These are phyloP conservation scores for Aquanectria penicillioides DNA, from an alignment of 2,329 filamentous ascomycete species.

Conservation along the genomic window DNA sequence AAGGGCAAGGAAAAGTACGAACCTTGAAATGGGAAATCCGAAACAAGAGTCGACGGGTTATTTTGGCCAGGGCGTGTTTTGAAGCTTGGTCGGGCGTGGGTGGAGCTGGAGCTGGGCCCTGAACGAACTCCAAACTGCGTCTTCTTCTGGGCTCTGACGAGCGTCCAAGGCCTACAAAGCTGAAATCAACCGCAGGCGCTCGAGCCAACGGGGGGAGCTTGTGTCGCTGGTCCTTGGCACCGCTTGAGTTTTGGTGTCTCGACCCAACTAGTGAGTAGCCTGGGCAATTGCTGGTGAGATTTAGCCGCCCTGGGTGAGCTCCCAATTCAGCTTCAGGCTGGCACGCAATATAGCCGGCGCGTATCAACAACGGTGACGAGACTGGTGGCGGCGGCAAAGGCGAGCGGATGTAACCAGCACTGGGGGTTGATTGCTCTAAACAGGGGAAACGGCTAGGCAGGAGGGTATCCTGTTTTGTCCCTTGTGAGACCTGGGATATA, in stretches of 20 bases:
- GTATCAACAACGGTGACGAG: constrained; percentile 1
- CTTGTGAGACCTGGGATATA: not conserved
- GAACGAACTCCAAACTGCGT: constrained; percentile 2
- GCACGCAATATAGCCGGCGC: not conserved
- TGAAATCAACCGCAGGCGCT: not conserved
- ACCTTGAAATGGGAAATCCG: constrained; percentile 17
- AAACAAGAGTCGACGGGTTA: constrained; percentile 16
- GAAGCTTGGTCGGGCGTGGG: constrained; percentile 6
- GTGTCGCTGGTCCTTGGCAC: not conserved
- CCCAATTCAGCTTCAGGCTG: constrained; percentile 6
- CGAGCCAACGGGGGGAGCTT: constrained; percentile 1
- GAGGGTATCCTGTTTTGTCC: not conserved
- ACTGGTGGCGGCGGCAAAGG: not conserved
- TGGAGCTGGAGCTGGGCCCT: constrained; percentile 3
- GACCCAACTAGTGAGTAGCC: not conserved
- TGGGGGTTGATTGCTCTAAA: constrained; percentile 1
- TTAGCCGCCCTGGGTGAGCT: constrained; percentile 13
- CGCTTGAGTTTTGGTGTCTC: not conserved
- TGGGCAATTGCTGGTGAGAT: constrained; percentile 5
- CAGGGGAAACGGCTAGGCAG: not conserved
- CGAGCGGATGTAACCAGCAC: not conserved
- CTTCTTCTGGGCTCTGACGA: not conserved
- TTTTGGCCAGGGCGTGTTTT: constrained; percentile 21
- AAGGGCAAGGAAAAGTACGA: constrained; percentile 18
- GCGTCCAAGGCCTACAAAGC: not conserved